A percentile compares a stretch with the other conserved stretches of the same genome.
Conservation (phyloP, 2,329 filamentous ascomycete species). For the Colletotrichum navitas region DNA sequence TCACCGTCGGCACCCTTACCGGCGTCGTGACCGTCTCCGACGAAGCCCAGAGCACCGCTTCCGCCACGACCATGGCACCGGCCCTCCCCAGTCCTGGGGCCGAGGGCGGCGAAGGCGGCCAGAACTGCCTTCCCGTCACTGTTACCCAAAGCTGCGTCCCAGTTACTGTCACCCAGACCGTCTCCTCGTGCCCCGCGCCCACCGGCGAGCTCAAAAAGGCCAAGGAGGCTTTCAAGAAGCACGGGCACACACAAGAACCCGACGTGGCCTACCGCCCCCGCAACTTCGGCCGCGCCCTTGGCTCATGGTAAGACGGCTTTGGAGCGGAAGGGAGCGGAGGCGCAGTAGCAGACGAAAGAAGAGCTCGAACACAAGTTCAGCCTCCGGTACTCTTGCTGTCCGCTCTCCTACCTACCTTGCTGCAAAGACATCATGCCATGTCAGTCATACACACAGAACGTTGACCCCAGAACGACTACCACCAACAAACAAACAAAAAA, state of each 20-base stretch:
- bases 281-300: slow-evolving; percentile 23
- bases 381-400: neutral
- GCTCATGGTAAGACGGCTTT: slow-evolving; percentile 15
- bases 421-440: slow-evolving; percentile 19
- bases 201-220: neutral
- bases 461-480: neutral
- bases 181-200: slow-evolving; percentile 29
- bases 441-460: slow-evolving; percentile 7
- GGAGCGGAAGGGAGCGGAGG: neutral
- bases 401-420: neutral
- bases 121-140: slow-evolving; percentile 34
- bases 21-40: slow-evolving; percentile 41
- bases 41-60: slow-evolving; percentile 23
- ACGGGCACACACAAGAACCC: neutral
- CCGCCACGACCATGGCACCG: slow-evolving; percentile 20
- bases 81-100: slow-evolving; percentile 30
- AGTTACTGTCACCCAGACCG: slow-evolving; percentile 36
- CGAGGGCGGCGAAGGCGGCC: slow-evolving; percentile 13
- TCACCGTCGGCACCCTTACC: slow-evolving; percentile 37
- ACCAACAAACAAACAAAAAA: neutral
- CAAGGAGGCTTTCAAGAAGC: neutral
- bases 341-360: neutral
- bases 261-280: slow-evolving; percentile 22
- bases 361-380: neutral
- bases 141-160: slow-evolving; percentile 29